These are phyloP conservation scores for Fusarium hostae DNA, from an alignment of 2,329 filamentous ascomycete genomes.

Conservation along the genomic window DNA sequence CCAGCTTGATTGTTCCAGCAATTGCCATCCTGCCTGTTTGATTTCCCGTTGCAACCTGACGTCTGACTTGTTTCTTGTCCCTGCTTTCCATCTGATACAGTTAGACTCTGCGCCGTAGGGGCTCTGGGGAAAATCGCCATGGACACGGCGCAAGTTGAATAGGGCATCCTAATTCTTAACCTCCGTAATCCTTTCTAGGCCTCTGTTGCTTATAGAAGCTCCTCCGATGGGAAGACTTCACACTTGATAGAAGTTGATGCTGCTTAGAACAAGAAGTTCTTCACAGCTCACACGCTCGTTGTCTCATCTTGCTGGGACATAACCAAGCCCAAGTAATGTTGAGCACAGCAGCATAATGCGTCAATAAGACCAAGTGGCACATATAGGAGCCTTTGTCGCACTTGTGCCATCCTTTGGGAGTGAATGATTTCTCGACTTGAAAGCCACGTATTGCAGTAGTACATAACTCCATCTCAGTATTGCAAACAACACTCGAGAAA, in stretches of 20 bases:
- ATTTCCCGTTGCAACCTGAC: slow-evolving; percentile 28
- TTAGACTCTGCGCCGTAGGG: background rate
- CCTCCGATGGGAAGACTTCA: background rate
- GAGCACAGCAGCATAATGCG: slow-evolving; percentile 4
- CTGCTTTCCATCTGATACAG: slow-evolving; percentile 6
- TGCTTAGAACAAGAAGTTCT: slow-evolving; percentile 15
- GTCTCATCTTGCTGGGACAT: slow-evolving; percentile 26
- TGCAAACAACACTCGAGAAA: background rate
- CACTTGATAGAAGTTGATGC: slow-evolving; percentile 1
- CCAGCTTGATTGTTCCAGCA: slow-evolving; percentile 7
- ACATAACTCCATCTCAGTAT: background rate
- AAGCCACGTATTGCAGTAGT: background rate
- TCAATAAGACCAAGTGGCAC: slow-evolving; percentile 16
- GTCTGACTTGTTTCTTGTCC: slow-evolving; percentile 29
- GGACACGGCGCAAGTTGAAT: background rate
- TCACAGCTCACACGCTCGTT: slow-evolving; percentile 9
- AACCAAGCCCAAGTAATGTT: background rate
- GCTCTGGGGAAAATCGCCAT: background rate
- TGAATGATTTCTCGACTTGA: slow-evolving; percentile 4
- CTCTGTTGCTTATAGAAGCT: background rate
- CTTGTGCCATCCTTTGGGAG: background rate
- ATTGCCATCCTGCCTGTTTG: slow-evolving; percentile 20
- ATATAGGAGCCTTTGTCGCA: slow-evolving; percentile 14
- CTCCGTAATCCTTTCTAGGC: slow-evolving; percentile 13
- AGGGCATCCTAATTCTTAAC: slow-evolving; percentile 19